phyloP scores from a whole-genome alignment of 169 alveolate genomes.

The Plasmodium gallinaceum region DNA sequence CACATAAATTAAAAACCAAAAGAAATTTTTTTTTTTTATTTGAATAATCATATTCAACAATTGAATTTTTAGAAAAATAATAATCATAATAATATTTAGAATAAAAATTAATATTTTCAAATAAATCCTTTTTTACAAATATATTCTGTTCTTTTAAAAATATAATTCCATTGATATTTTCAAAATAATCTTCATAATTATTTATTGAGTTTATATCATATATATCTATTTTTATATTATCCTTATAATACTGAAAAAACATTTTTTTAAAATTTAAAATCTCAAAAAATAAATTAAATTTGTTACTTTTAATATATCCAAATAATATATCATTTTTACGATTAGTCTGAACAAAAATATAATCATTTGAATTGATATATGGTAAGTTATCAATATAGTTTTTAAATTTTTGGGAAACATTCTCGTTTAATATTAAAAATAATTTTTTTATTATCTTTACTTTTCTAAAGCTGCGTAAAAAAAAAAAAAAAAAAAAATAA shows the following conservation, averaged over 20 bases:
- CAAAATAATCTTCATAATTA: not conserved
- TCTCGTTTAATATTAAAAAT: constrained; percentile 19
- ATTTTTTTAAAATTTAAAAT: constrained; percentile 45
- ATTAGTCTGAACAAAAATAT: constrained; percentile 64
- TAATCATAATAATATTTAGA: constrained; percentile 41
- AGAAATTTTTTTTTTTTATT: not conserved
- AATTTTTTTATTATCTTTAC: constrained; percentile 49
- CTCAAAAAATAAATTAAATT: constrained; percentile 65
- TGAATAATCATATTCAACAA: constrained; percentile 5
- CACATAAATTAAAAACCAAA: constrained; percentile 19
- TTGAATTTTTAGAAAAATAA: constrained; percentile 39
- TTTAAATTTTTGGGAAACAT: constrained; percentile 10
- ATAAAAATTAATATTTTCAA: constrained; percentile 7
- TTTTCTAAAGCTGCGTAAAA: constrained; percentile 30
- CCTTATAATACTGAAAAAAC: constrained; percentile 20
- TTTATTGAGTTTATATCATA: constrained; percentile 22
- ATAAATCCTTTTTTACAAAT: constrained; percentile 19
- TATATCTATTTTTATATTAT: constrained; percentile 18
- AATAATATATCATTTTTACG: constrained; percentile 45
- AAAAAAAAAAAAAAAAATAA: not conserved
- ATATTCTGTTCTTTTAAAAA: constrained; percentile 40
- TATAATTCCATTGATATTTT: constrained; percentile 6
- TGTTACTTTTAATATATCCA: constrained; percentile 60
- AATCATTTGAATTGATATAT: constrained; percentile 44
- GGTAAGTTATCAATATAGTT: constrained; percentile 42